Evolutionary conservation across 495 filamentous ascomycete genomes (phyloP).

Genomic region (Talaromyces borbonicus): DNA sequence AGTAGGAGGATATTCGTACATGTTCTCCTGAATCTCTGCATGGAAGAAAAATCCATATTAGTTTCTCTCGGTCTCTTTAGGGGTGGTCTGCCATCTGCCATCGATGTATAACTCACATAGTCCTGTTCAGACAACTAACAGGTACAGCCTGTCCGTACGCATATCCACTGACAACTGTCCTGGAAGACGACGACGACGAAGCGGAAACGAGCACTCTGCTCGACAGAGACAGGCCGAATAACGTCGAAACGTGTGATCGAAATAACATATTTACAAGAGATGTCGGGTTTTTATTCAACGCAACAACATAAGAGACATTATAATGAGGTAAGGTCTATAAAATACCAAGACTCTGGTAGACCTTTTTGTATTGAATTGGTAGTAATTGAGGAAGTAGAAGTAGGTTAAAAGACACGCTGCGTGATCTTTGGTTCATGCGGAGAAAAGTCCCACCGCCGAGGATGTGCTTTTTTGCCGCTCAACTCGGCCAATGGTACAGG

Average conservation of each 20-base stretch:
- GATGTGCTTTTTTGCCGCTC: too few relatives aligned
- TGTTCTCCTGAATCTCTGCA: conserved; percentile 51
- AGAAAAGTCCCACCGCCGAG: background rate
- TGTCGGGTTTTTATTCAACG: too few relatives aligned
- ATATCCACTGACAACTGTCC: conserved; percentile 24
- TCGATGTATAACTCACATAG: conserved; percentile 43
- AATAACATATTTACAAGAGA: background rate
- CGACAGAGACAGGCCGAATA: background rate
- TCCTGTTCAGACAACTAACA: conserved; percentile 58
- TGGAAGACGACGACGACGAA: background rate
- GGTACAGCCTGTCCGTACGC: conserved; percentile 43
- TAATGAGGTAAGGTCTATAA: too few relatives aligned
- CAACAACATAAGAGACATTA: background rate
- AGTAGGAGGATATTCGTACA: conserved; percentile 29
- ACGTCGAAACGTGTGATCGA: background rate
- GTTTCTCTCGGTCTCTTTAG: too few relatives aligned
- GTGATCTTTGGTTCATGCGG: background rate
- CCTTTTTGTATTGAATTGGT: background rate
- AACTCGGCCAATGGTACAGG: too few relatives aligned
- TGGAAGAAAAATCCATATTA: background rate
- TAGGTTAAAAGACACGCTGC: background rate
- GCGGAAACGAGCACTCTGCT: background rate
- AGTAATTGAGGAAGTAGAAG: background rate
- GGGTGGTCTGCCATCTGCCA: too few relatives aligned
- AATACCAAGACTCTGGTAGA: background rate